Conservation (phyloP, 495 filamentous ascomycete genomes). For the Penicillium cataractarum region DNA sequence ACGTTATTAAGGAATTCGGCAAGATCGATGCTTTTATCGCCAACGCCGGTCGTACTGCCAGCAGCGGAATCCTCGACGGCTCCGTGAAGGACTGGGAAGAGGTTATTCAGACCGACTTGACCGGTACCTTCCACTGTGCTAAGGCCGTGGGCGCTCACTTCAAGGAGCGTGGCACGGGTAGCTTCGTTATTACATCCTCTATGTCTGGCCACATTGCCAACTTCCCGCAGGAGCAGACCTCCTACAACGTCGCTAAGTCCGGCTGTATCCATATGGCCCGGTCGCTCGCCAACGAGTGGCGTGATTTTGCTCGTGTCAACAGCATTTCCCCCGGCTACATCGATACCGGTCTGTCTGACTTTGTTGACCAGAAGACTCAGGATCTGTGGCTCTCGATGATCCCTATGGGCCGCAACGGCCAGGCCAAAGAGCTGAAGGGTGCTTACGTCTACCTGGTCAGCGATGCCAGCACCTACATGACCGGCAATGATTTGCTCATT, state of each 20-base stretch:
- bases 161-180: conserved; percentile 61
- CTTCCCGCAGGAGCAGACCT: conserved; percentile 77
- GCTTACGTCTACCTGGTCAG: conserved; percentile 77
- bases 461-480: conserved; percentile 83
- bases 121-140: conserved; percentile 69
- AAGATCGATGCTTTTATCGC: conserved; percentile 70
- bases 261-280: conserved; percentile 56
- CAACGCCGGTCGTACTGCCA: conserved; percentile 69
- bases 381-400: conserved; percentile 75
- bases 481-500: conserved; percentile 74
- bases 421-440: conserved; percentile 83
- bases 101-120: conserved; percentile 67
- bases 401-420: conserved; percentile 71
- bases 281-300: conserved; percentile 75
- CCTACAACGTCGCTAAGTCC: conserved; percentile 82
- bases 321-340: conserved; percentile 79
- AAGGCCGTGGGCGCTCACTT: conserved; percentile 68
- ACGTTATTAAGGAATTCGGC: conserved; percentile 64
- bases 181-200: conserved; percentile 64
- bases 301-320: conserved; percentile 77
- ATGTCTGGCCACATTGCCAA: conserved; percentile 80
- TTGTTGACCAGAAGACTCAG: conserved; percentile 70
- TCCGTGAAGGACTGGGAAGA: conserved; percentile 67
- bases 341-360: conserved; percentile 76
- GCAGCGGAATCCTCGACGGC: conserved; percentile 64